Base-by-base conservation (phyloP, 257 asterid species). In the Solanum paucissectum region DNA sequence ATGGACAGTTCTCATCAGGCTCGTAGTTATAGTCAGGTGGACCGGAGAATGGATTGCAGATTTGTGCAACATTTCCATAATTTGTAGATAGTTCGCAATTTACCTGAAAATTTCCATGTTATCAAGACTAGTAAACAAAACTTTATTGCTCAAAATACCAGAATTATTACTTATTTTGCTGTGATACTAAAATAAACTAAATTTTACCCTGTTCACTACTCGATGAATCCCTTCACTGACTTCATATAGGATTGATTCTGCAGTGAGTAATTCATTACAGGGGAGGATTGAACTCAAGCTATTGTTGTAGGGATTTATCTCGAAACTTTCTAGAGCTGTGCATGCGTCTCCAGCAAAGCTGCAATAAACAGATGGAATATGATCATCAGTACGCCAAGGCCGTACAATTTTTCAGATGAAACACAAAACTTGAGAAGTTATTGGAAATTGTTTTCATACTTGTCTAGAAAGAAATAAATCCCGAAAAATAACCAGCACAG, bases 31-130 rank as follows among this genome's bases (percentile, higher is more conserved):
- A 91, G 34, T 75, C 83, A 16, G 99, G 98, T 33, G 98, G 96
- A 3, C 90, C 91, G 1, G 98, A 94, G 92, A 96, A 96, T 10
- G 99, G 99, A 87, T 96, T 95, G 94, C 99, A 96, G 33, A 96
- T 93, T 18, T 94, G 98, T 42, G 94, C 88, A 44, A 94, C 52
- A 85, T 93, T 91, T 32, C 96, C 96, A 37, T 86, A 95, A 52
- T 94, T 86, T 23, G 77, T 87, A 3, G 97, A 90, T 86, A 96
- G 91, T 91, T 94, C 95, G 13, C 37, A 20, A 76, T 96, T 96
- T 89, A 96, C 98, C 99, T 95, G 96, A 88, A 87, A 82, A 42
- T 66, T 74, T 49, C n/a, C 87, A 84, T 42, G 68, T 68, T 68
- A 12, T 68, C 37, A 27, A 66, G 73, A 66, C 34, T 40, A 66